Evolutionary conservation across 768 basidiomycete species (phyloP), one percentile per base, ranked within the genome.

Genomic region (Aureoboletus auriporus): DNA sequence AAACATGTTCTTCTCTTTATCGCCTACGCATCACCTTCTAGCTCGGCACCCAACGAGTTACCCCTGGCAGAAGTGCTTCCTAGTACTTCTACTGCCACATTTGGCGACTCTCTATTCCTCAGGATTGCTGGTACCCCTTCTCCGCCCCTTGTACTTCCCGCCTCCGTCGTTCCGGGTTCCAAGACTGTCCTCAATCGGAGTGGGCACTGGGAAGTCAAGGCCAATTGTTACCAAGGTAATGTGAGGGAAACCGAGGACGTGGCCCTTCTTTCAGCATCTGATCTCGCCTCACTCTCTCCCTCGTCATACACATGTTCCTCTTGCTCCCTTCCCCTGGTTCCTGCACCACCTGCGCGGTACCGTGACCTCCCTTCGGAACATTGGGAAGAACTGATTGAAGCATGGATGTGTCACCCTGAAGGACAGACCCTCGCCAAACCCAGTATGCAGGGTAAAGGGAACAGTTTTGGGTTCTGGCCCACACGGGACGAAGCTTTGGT

Each of bases 361-460:
- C 80, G 84, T 34, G 93, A 96, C 62, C 72, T 98, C 11, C 95
- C 95, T 4, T 93, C 90, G 5, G 94, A 97, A 62, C 87, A 98
- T 59, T 98, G 95, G 95, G 86, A 92, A 53, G 95, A 98, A 65
- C 82, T 98, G 13, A 82, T 98, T 16, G 95, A 97, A 53, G 87
- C 93, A 7, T 98, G 95, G 95, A 93, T 98, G 88, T 98, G 95
- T 59, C 95, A 97, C 66, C 67, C 83, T 8, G 93, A 96, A 60
- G 63, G 54, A 30, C 93, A 95, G 70, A 83, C 79, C 37, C 71
- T 97, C 42, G 68, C 78, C 43, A 74, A 78, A 52, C 77, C 77
- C 53, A 72, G 75, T 2, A 53, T 72, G 69, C 42, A 51, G 12
- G 43, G 47, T 3, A 49, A 66, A 72, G 70, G 46, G 20, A 30